Percentiles rank a stretch among this genome's conserved stretches.
These are phyloP conservation scores for Dothideomycetidae sp. DNA, from an alignment of 2,329 filamentous ascomycete genomes.

Conservation along the genomic window DNA sequence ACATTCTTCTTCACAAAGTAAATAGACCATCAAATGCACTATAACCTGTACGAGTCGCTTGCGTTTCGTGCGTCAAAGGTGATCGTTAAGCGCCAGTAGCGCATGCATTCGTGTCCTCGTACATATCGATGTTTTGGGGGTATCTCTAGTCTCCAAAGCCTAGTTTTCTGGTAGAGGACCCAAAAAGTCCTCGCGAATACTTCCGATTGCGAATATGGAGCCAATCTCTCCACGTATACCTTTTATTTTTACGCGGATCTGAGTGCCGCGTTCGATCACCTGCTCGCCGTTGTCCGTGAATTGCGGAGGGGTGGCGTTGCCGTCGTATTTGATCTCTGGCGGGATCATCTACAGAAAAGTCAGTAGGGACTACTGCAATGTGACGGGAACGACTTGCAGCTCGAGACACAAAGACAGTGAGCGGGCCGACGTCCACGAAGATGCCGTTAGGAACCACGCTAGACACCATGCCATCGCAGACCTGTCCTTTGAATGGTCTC, in stretches of 20 bases:
- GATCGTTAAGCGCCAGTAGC: not conserved
- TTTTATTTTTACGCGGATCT: conserved; percentile 86
- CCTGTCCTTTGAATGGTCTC: conserved; percentile 96
- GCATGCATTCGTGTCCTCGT: not conserved
- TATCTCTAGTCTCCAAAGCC: not conserved
- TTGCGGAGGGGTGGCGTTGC: conserved; percentile 89
- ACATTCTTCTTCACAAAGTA: no score
- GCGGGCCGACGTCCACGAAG: conserved; percentile 68
- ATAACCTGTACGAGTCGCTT: no score
- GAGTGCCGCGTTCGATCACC: conserved; percentile 83
- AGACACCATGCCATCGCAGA: conserved; percentile 87
- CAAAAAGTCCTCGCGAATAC: conserved; percentile 61
- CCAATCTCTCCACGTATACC: conserved; percentile 87
- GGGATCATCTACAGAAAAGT: conserved; percentile 93
- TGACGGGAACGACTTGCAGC: conserved; percentile 54
- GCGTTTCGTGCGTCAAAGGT: no score
- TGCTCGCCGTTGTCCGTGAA: conserved; percentile 93
- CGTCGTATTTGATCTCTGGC: conserved; percentile 81
- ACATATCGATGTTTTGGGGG: not conserved
- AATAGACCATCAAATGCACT: no score
- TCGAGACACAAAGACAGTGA: conserved; percentile 66
- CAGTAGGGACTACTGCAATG: no score
- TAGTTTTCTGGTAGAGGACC: conserved; percentile 12
- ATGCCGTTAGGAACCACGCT: conserved; percentile 87
- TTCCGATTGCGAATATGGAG: conserved; percentile 92